These are phyloP conservation scores for Raphanus sativus DNA, from an alignment of 345 rosid species.

Conservation along the genomic window DNA sequence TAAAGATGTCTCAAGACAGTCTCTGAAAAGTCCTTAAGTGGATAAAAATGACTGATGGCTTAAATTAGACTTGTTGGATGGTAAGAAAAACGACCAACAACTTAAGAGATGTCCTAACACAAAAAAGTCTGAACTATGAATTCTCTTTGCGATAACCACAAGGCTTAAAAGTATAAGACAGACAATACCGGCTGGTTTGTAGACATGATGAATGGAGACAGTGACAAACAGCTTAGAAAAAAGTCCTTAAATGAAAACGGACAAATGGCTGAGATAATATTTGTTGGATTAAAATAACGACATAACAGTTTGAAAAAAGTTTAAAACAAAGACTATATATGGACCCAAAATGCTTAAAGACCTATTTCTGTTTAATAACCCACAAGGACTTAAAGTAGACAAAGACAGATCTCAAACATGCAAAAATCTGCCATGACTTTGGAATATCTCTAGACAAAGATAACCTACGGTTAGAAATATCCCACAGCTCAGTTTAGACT, in stretches of 20 bases:
- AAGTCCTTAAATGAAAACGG: no score
- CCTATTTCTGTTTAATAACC: neutral
- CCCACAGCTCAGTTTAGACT: neutral
- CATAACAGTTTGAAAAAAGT: no score
- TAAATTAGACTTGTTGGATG: neutral
- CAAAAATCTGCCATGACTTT: neutral
- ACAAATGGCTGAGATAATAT: no score
- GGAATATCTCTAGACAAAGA: neutral
- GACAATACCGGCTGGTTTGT: no score
- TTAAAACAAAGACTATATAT: no score
- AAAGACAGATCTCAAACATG: neutral
- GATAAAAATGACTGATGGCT: no score
- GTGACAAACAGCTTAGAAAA: no score
- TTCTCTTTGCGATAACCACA: neutral
- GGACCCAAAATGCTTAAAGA: neutral
- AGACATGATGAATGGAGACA: no score
- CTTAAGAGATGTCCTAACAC: no score
- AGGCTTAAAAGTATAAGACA: no score
- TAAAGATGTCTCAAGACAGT: neutral
- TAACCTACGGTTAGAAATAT: no score
- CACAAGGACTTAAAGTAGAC: neutral
- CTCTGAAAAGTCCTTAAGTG: neutral
- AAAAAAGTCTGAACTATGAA: neutral
- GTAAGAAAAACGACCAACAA: neutral
- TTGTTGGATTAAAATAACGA: no score